Conservation (phyloP, 805 yeast genomes). For the Starmerella powellii region DNA sequence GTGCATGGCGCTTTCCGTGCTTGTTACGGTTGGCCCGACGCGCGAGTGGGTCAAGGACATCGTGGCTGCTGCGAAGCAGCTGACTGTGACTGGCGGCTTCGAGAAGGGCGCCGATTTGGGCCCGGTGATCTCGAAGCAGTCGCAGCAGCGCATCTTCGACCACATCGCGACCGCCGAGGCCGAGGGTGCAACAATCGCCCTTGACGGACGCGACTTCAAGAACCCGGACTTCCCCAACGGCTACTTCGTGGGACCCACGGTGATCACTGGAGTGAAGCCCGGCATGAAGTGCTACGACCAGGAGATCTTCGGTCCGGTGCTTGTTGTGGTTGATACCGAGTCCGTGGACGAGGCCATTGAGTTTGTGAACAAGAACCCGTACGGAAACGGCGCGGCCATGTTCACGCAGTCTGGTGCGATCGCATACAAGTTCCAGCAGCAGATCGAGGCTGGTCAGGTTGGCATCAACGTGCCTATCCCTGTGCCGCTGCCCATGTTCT, state of each 20-base stretch:
- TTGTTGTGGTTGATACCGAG: constrained; percentile 48
- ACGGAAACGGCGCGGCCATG: constrained; percentile 62
- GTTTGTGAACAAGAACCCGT: constrained; percentile 47
- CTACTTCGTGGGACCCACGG: constrained; percentile 63
- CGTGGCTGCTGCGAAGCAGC: constrained; percentile 42
- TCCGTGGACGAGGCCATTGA: constrained; percentile 58
- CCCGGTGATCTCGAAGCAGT: constrained; percentile 55
- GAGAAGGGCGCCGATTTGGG: constrained; percentile 53
- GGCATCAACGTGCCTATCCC: constrained; percentile 73
- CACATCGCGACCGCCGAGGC: constrained; percentile 47
- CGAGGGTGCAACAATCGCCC: constrained; percentile 49
- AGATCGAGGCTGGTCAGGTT: constrained; percentile 63
- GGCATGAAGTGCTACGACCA: constrained; percentile 63
- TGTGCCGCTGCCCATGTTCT: constrained; percentile 70
- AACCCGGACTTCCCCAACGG: constrained; percentile 45
- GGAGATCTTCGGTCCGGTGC: constrained; percentile 69
- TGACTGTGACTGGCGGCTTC: constrained; percentile 56
- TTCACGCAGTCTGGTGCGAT: constrained; percentile 59
- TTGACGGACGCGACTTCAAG: constrained; percentile 49
- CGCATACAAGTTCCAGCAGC: constrained; percentile 58
- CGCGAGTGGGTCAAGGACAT: constrained; percentile 53
- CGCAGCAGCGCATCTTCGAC: constrained; percentile 42
- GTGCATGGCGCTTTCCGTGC: constrained; percentile 66
- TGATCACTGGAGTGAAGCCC: constrained; percentile 47
- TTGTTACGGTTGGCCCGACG: constrained; percentile 59